Evolutionary conservation across 306 rosid genomes (phyloP), one percentile per base, ranked within the genome.

Genomic region (Quercus bicolor): DNA sequence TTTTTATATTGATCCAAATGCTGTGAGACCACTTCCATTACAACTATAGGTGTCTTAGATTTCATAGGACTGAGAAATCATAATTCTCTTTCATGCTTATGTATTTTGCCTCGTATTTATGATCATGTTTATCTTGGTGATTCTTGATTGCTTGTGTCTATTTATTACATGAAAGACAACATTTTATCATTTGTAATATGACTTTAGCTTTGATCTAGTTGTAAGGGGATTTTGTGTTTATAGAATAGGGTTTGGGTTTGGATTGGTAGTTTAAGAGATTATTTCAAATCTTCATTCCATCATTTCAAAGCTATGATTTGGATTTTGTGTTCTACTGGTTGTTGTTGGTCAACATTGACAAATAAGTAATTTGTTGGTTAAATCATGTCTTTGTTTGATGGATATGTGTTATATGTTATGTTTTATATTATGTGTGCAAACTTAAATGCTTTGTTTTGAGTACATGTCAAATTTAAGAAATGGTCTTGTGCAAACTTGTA

Each of bases 181-280:
- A 2, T 4, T 53, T 72, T 15, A 5, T 5, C 60, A 19, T 55
- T 31, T 1, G 28, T 73, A 59, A 45, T 24, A 37, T 37, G 43
- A 37, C 10, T 37, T 6, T 37, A 37, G 43, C 9, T 37, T 37
- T 37, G 43, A 37, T 37, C 43, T 37, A 37, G 43, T 0, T 37
- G 0, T 6, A 2, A 6, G 43, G 2, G 43, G 43, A 37, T 37
- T 37, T 37, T 12, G 74, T 24, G 33, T 74, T 76, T 83, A n/a
- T 70, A 28, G 84, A 72, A 52, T 52, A 37, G 79, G 70, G 81
- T 10, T 28, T 57, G 13, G 51, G 21, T 6, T 7, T 60, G 16
- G 51, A 7, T 66, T 24, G 64, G 55, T 45, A 45, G 14, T 45
- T 45, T 45, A 7, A 37, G 43, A 37, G 43, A 37, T 37, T 37